These are phyloP conservation scores for Aureobasidium leucospermi DNA, from an alignment of 2,329 filamentous ascomycete species.

Conservation along the genomic window DNA sequence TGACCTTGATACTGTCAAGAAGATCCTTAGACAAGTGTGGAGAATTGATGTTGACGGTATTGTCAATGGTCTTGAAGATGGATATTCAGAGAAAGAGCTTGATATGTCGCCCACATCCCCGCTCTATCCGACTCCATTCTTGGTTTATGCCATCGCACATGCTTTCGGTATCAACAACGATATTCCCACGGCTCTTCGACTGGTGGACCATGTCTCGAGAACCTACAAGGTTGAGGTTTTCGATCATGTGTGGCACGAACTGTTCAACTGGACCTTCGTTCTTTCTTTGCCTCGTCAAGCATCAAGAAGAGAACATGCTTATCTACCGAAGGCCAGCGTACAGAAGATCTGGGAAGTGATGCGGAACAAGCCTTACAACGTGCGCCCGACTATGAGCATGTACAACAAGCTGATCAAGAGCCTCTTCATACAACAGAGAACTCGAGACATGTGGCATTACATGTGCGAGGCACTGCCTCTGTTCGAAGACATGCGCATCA, in stretches of 20 bases:
- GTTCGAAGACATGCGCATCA: slow-evolving; percentile 1
- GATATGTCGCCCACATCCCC: slow-evolving; percentile 41
- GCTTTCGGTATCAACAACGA: slow-evolving; percentile 60
- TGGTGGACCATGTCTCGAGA: slow-evolving; percentile 56
- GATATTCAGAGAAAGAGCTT: background rate
- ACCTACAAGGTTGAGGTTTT: slow-evolving; percentile 54
- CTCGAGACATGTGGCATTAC: slow-evolving; percentile 17
- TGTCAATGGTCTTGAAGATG: slow-evolving; percentile 19
- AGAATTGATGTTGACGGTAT: slow-evolving; percentile 43
- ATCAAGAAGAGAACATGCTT: slow-evolving; percentile 15
- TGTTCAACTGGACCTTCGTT: slow-evolving; percentile 62
- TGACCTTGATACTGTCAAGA: slow-evolving; percentile 39
- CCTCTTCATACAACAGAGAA: slow-evolving; percentile 16
- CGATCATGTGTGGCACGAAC: slow-evolving; percentile 53
- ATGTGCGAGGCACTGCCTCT: slow-evolving; percentile 21
- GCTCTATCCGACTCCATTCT: slow-evolving; percentile 48
- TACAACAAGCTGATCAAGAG: slow-evolving; percentile 35
- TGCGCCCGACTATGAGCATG: slow-evolving; percentile 51
- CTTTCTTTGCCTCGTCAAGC: slow-evolving; percentile 34
- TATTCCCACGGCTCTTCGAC: slow-evolving; percentile 49
- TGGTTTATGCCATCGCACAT: slow-evolving; percentile 63
- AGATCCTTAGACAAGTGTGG: slow-evolving; percentile 48
- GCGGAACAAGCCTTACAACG: slow-evolving; percentile 49
- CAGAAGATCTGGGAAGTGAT: slow-evolving; percentile 53
- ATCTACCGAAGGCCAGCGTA: slow-evolving; percentile 40